phyloP scores from a whole-genome alignment of 2,329 filamentous ascomycete species.

The Monascus ruber region DNA sequence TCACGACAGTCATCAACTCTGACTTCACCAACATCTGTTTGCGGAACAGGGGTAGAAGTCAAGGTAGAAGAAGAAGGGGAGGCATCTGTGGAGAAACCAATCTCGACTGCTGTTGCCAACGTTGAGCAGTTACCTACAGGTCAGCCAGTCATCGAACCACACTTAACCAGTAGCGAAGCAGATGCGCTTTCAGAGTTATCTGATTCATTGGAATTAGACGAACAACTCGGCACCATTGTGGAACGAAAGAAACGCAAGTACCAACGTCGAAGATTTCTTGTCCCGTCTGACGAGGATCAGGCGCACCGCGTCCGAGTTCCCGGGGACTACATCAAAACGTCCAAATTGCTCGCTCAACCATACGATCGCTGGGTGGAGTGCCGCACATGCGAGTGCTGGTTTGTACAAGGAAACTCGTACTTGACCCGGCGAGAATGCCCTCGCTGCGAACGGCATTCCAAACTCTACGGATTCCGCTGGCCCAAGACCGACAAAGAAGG shows the following conservation, averaged over 20 bases:
- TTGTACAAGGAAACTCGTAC: constrained; percentile 83
- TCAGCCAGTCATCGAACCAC: constrained; percentile 4
- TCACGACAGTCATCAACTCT: constrained; percentile 23
- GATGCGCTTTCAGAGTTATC: constrained; percentile 16
- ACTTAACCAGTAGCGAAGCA: constrained; percentile 8
- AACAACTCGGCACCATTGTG: constrained; percentile 10
- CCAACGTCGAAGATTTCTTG: constrained; percentile 15
- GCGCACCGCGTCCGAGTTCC: constrained; percentile 41
- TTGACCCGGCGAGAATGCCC: constrained; percentile 77
- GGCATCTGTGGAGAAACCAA: constrained; percentile 2
- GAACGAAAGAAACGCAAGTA: constrained; percentile 9
- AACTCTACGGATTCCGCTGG: constrained; percentile 90
- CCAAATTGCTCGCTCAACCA: constrained; percentile 62
- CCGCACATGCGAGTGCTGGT: constrained; percentile 67
- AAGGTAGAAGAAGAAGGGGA: constrained; percentile 11
- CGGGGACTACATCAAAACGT: constrained; percentile 74
- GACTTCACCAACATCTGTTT: constrained; percentile 27
- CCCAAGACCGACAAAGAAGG: constrained; percentile 83
- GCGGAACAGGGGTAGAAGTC: constrained; percentile 10
- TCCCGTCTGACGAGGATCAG: constrained; percentile 29
- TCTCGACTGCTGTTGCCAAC: constrained; percentile 3
- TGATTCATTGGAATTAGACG: constrained; percentile 17
- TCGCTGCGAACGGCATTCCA: constrained; percentile 88
- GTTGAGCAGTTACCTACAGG: constrained; percentile 5
- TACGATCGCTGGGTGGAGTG: constrained; percentile 80